phyloP scores from a whole-genome alignment of 148 eudicot species.

The Fallopia convolvulus region DNA sequence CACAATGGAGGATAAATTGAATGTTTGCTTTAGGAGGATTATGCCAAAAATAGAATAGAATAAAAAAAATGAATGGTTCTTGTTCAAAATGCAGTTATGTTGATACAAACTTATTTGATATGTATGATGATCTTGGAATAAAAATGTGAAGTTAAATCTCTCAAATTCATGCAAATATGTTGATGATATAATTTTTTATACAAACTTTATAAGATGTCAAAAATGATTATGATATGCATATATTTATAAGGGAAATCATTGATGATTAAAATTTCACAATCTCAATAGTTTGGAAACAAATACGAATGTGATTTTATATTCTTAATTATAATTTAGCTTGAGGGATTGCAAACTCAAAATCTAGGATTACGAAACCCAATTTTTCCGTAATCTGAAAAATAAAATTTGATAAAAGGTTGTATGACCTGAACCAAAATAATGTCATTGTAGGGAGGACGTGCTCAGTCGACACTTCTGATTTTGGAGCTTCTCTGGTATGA shows the following conservation, averaged over 20 bases:
- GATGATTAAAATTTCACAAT: neutral
- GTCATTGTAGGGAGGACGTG: conserved; percentile 21
- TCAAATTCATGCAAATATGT: neutral
- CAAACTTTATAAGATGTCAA: neutral
- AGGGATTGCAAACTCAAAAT: too few relatives aligned
- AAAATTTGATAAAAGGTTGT: too few relatives aligned
- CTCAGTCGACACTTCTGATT: conserved; percentile 30
- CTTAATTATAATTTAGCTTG: too few relatives aligned
- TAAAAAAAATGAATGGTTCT: conserved; percentile 4
- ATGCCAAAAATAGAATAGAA: neutral
- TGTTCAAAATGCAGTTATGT: neutral
- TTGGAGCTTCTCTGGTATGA: conserved; percentile 26
- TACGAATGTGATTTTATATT: neutral
- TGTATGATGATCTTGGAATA: neutral
- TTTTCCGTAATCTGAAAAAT: too few relatives aligned
- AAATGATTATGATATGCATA: neutral
- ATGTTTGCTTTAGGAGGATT: conserved; percentile 2
- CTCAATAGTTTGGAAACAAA: neutral
- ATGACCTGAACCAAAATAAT: too few relatives aligned
- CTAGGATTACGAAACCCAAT: too few relatives aligned
- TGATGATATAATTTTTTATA: neutral
- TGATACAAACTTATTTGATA: neutral
- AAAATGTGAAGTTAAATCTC: neutral
- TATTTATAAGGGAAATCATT: neutral
- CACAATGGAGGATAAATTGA: neutral